phyloP scores from a whole-genome alignment of 768 basidiomycete genomes.

The Hypholoma fasciculare region DNA sequence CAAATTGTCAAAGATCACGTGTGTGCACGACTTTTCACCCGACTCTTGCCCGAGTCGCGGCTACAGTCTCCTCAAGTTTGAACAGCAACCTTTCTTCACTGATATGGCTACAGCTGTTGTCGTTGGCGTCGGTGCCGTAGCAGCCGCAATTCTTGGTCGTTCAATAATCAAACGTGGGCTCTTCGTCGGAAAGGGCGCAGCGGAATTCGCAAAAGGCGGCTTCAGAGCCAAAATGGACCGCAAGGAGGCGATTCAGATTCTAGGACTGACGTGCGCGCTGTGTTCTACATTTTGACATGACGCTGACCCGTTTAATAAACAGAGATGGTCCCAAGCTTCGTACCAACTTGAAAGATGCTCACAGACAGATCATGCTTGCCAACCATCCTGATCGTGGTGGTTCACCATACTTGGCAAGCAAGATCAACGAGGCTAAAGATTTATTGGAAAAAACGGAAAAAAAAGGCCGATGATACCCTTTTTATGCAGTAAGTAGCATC shows the following conservation, averaged over 20 bases:
- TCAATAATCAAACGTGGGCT: conserved; percentile 65
- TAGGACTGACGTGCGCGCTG: conserved; percentile 83
- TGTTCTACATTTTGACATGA: not conserved
- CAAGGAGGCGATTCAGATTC: conserved; percentile 87
- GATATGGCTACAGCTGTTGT: conserved; percentile 79
- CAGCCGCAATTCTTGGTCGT: conserved; percentile 74
- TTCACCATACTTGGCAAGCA: conserved; percentile 96
- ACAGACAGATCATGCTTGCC: conserved; percentile 95
- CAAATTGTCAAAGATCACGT: not conserved
- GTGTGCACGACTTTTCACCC: not conserved
- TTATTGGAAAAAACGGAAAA: conserved; percentile 80
- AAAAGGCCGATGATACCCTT: conserved; percentile 32
- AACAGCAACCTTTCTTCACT: not conserved
- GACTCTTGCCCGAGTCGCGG: not conserved
- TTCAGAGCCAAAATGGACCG: conserved; percentile 97
- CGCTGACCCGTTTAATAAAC: conserved; percentile 2
- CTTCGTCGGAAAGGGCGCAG: conserved; percentile 57
- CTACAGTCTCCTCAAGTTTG: not conserved
- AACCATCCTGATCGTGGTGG: conserved; percentile 99
- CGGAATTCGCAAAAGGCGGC: conserved; percentile 90
- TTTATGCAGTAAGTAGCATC: not conserved
- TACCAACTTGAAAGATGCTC: conserved; percentile 88
- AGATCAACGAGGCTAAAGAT: conserved; percentile 99
- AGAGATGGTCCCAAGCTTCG: conserved; percentile 84
- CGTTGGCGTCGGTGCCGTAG: conserved; percentile 75